Evolutionary conservation across 2,329 filamentous ascomycete genomes (phyloP).

Genomic region (Neonectria sp.): DNA sequence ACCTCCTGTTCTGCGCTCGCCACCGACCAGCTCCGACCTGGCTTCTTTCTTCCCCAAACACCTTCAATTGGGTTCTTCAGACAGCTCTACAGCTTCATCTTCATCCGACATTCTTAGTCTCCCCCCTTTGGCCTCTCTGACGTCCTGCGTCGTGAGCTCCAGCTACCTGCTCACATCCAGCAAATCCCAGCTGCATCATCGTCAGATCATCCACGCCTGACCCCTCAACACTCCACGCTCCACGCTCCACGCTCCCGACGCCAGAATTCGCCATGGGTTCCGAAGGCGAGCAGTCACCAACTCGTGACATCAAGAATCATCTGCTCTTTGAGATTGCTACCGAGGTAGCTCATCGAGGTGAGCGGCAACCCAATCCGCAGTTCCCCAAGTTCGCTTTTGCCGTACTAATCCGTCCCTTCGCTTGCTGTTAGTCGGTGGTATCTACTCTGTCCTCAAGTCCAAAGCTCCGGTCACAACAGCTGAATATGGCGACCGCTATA

Average conservation of each 20-base stretch:
- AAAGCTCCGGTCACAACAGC: conserved; percentile 98
- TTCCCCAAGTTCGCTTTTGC: conserved; percentile 21
- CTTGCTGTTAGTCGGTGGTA: conserved; percentile 84
- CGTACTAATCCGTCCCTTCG: conserved; percentile 33
- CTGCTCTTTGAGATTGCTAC: conserved; percentile 97
- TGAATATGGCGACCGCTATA: conserved; percentile 98
- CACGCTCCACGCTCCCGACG: conserved; percentile 5
- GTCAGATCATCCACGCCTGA: conserved; percentile 28
- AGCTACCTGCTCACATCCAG: conserved; percentile 19
- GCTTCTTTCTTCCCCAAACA: conserved; percentile 40
- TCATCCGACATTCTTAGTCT: conserved; percentile 33
- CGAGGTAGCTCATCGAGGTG: conserved; percentile 96
- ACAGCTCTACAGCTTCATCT: conserved; percentile 45
- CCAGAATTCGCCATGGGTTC: conserved; percentile 59
- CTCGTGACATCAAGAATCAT: conserved; percentile 91
- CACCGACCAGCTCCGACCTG: conserved; percentile 42
- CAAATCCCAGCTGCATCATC: conserved; percentile 9
- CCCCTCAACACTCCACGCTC: conserved; percentile 21
- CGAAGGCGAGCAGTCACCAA: conserved; percentile 61
- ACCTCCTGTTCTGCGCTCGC: conserved; percentile 42
- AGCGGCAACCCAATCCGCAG: conserved; percentile 46
- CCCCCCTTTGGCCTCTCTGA: conserved; percentile 20
- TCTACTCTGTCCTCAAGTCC: conserved; percentile 99
- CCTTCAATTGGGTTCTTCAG: conserved; percentile 44
- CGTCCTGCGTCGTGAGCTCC: conserved; percentile 25